Percentiles rank a stretch among this genome's conserved stretches.
Conservation (phyloP, 1,284 basidiomycete species). For the Blastosporella zonata region DNA sequence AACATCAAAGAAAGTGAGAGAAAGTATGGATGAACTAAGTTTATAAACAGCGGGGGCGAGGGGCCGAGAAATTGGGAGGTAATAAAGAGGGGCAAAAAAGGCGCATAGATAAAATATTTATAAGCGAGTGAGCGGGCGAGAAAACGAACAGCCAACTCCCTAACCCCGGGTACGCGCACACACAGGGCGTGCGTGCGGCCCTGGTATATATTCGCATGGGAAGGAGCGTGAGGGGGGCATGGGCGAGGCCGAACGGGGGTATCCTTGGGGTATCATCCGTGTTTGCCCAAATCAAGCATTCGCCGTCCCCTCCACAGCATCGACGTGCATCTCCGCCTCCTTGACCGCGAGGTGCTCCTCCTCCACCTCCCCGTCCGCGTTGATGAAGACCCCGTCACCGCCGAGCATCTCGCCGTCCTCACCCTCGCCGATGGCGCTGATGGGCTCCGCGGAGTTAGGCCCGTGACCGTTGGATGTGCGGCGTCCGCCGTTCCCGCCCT, state of each 20-base stretch:
- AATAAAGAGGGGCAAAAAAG: conserved; percentile 15
- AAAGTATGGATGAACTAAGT: conserved; percentile 17
- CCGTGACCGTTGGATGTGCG: conserved; percentile 32
- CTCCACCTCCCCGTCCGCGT: conserved; percentile 29
- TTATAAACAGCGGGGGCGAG: neutral
- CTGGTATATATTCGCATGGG: conserved; percentile 5
- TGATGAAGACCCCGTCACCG: conserved; percentile 23
- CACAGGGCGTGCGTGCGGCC: neutral
- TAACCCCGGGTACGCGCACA: conserved; percentile 1
- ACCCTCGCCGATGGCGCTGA: conserved; percentile 22
- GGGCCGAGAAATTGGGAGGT: conserved; percentile 3
- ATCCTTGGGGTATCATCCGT: conserved; percentile 20
- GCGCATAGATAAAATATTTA: conserved; percentile 14
- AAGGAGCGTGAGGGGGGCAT: conserved; percentile 1
- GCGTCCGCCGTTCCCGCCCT: conserved; percentile 50
- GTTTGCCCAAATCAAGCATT: conserved; percentile 16
- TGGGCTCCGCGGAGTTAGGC: conserved; percentile 25
- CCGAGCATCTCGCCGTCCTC: conserved; percentile 29
- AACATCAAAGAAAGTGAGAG: conserved; percentile 18
- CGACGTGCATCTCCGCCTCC: conserved; percentile 34
- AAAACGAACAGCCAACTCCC: conserved; percentile 6
- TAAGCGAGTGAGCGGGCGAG: conserved; percentile 3
- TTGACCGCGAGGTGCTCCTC: conserved; percentile 15
- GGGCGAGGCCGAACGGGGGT: conserved; percentile 20
- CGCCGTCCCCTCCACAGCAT: conserved; percentile 28